Percentiles rank a stretch among this genome's conserved stretches.
phyloP scores from a whole-genome alignment of 805 yeast genomes.

The Metschnikowia gelsemii region DNA sequence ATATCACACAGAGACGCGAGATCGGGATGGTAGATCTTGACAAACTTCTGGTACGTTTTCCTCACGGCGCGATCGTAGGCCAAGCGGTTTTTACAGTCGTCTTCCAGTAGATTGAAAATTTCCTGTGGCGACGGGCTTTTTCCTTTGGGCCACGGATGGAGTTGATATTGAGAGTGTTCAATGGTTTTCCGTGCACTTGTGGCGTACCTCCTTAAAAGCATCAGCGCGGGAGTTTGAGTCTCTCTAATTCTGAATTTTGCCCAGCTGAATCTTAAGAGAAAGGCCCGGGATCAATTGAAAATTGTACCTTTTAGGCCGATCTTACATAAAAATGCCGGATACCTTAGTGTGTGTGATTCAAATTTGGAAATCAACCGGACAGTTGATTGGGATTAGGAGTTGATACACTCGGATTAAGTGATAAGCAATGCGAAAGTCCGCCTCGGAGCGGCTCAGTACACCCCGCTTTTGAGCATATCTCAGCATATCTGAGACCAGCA shows the following conservation, averaged over 20 bases:
- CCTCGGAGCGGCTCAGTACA: too few relatives aligned
- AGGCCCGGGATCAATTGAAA: too few relatives aligned
- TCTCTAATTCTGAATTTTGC: not conserved
- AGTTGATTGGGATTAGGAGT: too few relatives aligned
- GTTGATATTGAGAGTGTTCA: constrained; percentile 26
- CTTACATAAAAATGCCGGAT: too few relatives aligned
- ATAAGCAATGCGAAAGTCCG: too few relatives aligned
- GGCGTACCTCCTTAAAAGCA: constrained; percentile 21
- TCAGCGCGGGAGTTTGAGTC: not conserved
- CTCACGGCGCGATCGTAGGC: constrained; percentile 52
- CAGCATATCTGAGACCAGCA: too few relatives aligned
- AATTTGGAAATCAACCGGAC: too few relatives aligned
- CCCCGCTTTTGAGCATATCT: too few relatives aligned
- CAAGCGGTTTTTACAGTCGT: constrained; percentile 38
- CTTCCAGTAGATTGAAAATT: constrained; percentile 46
- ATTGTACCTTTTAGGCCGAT: too few relatives aligned
- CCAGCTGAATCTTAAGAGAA: too few relatives aligned
- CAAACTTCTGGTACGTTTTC: constrained; percentile 38
- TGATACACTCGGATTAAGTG: too few relatives aligned
- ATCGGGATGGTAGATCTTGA: constrained; percentile 86
- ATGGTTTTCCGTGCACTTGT: constrained; percentile 20
- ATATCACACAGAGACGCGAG: constrained; percentile 29
- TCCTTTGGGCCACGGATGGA: constrained; percentile 57
- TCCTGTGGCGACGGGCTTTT: constrained; percentile 69
- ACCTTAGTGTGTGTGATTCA: too few relatives aligned